Evolutionary conservation across 2,329 filamentous ascomycete genomes (phyloP).

Genomic region (Epichloe gansuensis): DNA sequence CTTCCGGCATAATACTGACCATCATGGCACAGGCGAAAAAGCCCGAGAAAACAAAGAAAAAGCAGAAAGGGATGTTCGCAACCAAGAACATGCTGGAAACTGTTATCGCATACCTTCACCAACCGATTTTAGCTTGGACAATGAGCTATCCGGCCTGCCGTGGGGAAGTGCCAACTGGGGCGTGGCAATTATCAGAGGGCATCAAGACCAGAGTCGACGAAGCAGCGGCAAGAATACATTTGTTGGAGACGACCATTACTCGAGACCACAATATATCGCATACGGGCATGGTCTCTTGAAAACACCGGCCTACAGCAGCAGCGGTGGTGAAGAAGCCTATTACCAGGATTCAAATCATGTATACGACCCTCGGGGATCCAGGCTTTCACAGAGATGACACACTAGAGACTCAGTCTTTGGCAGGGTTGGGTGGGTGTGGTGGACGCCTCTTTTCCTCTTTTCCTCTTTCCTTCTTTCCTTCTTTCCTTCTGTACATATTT

Average conservation of each 20-base stretch:
- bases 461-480: background rate
- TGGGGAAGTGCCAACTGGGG: slow-evolving; percentile 60
- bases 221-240: slow-evolving; percentile 28
- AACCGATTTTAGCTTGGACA: slow-evolving; percentile 38
- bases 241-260: slow-evolving; percentile 22
- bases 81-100: slow-evolving; percentile 50
- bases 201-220: slow-evolving; percentile 34
- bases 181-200: slow-evolving; percentile 37
- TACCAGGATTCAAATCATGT: slow-evolving; percentile 19
- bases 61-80: slow-evolving; percentile 48
- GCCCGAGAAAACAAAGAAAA: slow-evolving; percentile 55
- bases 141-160: slow-evolving; percentile 51
- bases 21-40: slow-evolving; percentile 47
- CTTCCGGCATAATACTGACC: slow-evolving; percentile 5
- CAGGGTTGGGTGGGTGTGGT: background rate
- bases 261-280: slow-evolving; percentile 15
- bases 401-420: background rate
- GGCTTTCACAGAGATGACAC: background rate
- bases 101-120: slow-evolving; percentile 51
- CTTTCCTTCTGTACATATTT: background rate
- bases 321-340: slow-evolving; percentile 21
- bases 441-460: background rate
- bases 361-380: slow-evolving; percentile 11
- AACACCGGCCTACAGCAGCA: slow-evolving; percentile 21
- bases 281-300: slow-evolving; percentile 15